phyloP scores from a whole-genome alignment of 2,329 filamentous ascomycete genomes.

The Plenodomus lindquistii region DNA sequence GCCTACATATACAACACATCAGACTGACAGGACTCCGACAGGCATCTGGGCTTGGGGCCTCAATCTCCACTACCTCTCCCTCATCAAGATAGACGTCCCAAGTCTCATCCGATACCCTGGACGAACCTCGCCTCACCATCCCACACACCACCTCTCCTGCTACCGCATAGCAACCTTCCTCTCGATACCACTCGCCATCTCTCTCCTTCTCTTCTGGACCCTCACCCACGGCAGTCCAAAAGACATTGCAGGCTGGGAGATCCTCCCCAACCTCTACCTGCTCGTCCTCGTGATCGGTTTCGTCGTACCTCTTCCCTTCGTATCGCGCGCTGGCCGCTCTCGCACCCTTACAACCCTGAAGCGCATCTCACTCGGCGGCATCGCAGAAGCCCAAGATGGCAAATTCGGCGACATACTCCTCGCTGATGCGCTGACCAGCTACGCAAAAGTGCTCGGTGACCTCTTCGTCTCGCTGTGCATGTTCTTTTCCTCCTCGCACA shows the following conservation, averaged over 20 bases:
- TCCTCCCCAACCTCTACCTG: constrained; percentile 84
- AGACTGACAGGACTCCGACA: constrained; percentile 41
- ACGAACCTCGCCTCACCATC: constrained; percentile 70
- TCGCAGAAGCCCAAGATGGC: constrained; percentile 83
- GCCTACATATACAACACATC: neutral
- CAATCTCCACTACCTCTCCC: constrained; percentile 85
- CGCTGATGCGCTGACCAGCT: constrained; percentile 92
- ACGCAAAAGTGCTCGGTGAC: constrained; percentile 89
- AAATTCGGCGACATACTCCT: constrained; percentile 95
- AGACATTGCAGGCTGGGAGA: constrained; percentile 77
- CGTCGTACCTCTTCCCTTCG: constrained; percentile 69
- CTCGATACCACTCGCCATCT: constrained; percentile 69
- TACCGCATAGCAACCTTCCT: constrained; percentile 84
- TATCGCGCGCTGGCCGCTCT: constrained; percentile 71
- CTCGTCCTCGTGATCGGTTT: constrained; percentile 72
- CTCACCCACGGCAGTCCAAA: constrained; percentile 71
- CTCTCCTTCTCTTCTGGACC: constrained; percentile 81
- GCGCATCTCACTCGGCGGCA: constrained; percentile 79
- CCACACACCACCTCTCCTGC: constrained; percentile 76
- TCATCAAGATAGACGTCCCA: constrained; percentile 83
- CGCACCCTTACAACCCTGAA: constrained; percentile 76
- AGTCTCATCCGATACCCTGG: constrained; percentile 83
- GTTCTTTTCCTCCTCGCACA: constrained; percentile 74
- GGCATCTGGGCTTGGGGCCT: constrained; percentile 94
- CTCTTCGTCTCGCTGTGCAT: constrained; percentile 89